Base-by-base conservation (phyloP, 2,329 filamentous ascomycete species). In the Sclerotinia sclerotiorum region DNA sequence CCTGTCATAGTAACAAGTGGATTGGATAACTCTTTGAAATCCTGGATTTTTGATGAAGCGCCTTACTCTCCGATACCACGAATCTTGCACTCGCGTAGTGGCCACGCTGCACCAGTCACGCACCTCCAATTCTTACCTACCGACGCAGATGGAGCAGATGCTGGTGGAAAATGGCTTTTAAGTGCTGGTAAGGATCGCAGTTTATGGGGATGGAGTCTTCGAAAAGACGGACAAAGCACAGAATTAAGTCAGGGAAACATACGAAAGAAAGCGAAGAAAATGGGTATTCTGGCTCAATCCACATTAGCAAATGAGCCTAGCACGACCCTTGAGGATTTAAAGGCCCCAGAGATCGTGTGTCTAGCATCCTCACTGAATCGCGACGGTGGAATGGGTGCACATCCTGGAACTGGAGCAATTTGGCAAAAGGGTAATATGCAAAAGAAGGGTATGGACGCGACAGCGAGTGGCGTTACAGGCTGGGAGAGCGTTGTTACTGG, bases 401-500 rank as follows among this genome's bases (percentile, higher is more conserved):
- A 94, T 73, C 90, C 90, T 4, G 91, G 92, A 55, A 90, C 89
- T 66, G 90, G 90, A 58, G 84, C 88, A 4, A 88, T 97, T 68
- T 98, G 94, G 94, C 89, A 93, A 72, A 94, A 94, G 78, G 85
- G 86, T 1, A 82, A 83, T 46, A 60, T 68, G 35, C 87, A 88
- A 68, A 87, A 85, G 75, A 87, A 85, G 69, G 76, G 80, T n/a
- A 81, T 84, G 13, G 89, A 93, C 78, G 88, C 90, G 3, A 89
- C 93, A 73, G 83, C 88, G 68, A 91, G 89, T 74, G 86, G 88
- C 60, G 88, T 88, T 82, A 97, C 94, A 3, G 95, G 95, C 1
- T 99, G 95, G 95, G 96, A 99, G 79, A 97, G 94, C 76, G 89
- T 99, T 8, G 87, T 99, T 2, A 99, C 95, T 5, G 94, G 93